These are phyloP conservation scores for Jamesozyma lodderae DNA, from an alignment of 805 yeast species.

Conservation along the genomic window DNA sequence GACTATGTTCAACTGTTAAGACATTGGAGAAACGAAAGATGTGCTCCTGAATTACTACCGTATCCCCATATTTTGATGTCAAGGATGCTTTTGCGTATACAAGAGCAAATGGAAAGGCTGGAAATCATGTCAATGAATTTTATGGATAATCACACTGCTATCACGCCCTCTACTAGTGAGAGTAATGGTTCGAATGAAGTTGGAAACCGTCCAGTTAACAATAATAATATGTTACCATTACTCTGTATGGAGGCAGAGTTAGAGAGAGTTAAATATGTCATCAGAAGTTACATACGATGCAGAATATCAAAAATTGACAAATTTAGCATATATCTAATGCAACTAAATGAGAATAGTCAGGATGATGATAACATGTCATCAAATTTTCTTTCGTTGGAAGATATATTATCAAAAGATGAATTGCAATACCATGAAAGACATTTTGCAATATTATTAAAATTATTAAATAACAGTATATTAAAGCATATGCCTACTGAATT, in stretches of 20 bases:
- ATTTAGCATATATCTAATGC: slow-evolving; percentile 51
- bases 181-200: background rate
- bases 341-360: slow-evolving; percentile 16
- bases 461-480: slow-evolving; percentile 62
- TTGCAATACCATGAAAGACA: slow-evolving; percentile 59
- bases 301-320: slow-evolving; percentile 69
- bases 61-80: slow-evolving; percentile 56
- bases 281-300: slow-evolving; percentile 74
- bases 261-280: slow-evolving; percentile 72
- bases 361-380: slow-evolving; percentile 13
- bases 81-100: slow-evolving; percentile 48
- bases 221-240: slow-evolving; percentile 40
- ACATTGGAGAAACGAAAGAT: slow-evolving; percentile 78
- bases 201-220: slow-evolving; percentile 9
- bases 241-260: slow-evolving; percentile 86
- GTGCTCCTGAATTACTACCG: slow-evolving; percentile 78
- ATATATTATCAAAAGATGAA: slow-evolving; percentile 49
- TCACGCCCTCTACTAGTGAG: background rate
- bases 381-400: slow-evolving; percentile 13
- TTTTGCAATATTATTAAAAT: slow-evolving; percentile 49
- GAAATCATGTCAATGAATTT: slow-evolving; percentile 75
- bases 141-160: slow-evolving; percentile 27
- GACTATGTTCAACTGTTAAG: slow-evolving; percentile 36
- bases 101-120: slow-evolving; percentile 64
- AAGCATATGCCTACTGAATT: slow-evolving; percentile 56